These are phyloP conservation scores for Leptographium flavum DNA, from an alignment of 2,329 filamentous ascomycete genomes.

Conservation along the genomic window DNA sequence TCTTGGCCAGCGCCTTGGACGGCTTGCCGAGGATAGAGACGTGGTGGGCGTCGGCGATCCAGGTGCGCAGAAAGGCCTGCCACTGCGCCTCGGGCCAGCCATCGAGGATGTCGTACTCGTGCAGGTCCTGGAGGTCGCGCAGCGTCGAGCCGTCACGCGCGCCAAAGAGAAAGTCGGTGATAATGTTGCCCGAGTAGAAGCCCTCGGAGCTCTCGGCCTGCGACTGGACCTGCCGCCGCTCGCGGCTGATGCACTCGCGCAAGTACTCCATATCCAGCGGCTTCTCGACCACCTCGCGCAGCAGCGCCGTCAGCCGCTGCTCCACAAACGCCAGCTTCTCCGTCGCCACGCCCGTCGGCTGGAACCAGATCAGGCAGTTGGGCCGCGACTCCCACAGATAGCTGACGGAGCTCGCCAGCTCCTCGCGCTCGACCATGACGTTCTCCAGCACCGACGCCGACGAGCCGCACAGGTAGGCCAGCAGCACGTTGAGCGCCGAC, in stretches of 20 bases:
- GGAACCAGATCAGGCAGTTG: constrained; percentile 72
- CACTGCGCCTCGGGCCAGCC: constrained; percentile 75
- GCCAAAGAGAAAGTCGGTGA: constrained; percentile 86
- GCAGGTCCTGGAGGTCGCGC: constrained; percentile 38
- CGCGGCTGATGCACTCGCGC: constrained; percentile 70
- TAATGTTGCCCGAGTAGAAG: constrained; percentile 74
- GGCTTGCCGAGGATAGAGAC: constrained; percentile 81
- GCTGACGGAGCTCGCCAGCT: constrained; percentile 73
- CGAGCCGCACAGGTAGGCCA: constrained; percentile 83
- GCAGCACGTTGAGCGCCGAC: constrained; percentile 63
- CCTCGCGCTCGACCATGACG: constrained; percentile 80
- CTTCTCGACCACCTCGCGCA: constrained; percentile 66
- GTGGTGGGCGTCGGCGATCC: constrained; percentile 74
- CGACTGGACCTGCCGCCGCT: constrained; percentile 69
- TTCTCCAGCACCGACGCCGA: constrained; percentile 90
- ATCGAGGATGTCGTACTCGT: constrained; percentile 54
- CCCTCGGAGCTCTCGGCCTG: constrained; percentile 67
- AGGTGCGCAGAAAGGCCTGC: constrained; percentile 67
- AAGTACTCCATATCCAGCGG: constrained; percentile 84
- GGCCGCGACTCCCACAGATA: constrained; percentile 70
- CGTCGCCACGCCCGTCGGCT: constrained; percentile 74
- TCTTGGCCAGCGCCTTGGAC: constrained; percentile 63
- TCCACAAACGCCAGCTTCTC: constrained; percentile 75
- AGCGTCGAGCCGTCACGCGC: constrained; percentile 69
- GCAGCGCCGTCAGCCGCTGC: constrained; percentile 67